These are phyloP conservation scores for Penicillium chermesinum DNA, from an alignment of 495 filamentous ascomycete genomes.

Conservation along the genomic window DNA sequence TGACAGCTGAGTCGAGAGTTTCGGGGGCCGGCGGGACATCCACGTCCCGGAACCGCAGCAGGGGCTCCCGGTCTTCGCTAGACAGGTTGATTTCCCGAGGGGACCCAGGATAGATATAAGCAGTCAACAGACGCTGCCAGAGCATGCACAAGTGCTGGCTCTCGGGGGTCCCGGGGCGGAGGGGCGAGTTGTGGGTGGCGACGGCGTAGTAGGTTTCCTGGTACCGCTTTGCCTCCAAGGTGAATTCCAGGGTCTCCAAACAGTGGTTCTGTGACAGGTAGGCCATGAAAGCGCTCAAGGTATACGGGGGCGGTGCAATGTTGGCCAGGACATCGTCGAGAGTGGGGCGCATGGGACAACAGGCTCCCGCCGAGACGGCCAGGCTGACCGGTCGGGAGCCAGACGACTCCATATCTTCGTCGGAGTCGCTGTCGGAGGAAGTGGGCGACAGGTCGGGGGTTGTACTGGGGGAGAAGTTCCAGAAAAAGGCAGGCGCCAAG, in stretches of 20 bases:
- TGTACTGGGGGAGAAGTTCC: slow-evolving; percentile 36
- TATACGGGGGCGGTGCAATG: slow-evolving; percentile 83
- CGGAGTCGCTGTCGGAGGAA: slow-evolving; percentile 48
- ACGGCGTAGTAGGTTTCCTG: slow-evolving; percentile 59
- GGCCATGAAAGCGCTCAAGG: slow-evolving; percentile 89
- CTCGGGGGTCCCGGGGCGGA: slow-evolving; percentile 44
- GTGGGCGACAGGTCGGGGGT: slow-evolving; percentile 44
- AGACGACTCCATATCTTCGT: slow-evolving; percentile 49
- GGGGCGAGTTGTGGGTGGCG: background rate
- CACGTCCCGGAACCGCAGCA: slow-evolving; percentile 60
- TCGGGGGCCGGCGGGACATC: slow-evolving; percentile 70
- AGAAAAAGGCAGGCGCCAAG: slow-evolving; percentile 38
- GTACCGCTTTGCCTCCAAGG: slow-evolving; percentile 92
- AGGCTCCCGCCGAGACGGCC: slow-evolving; percentile 55
- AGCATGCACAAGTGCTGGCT: slow-evolving; percentile 69
- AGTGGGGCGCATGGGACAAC: slow-evolving; percentile 71
- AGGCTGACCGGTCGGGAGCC: slow-evolving; percentile 60
- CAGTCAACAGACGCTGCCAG: slow-evolving; percentile 54
- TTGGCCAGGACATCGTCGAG: slow-evolving; percentile 85
- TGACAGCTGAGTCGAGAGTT: slow-evolving; percentile 79
- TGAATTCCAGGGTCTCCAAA: slow-evolving; percentile 94
- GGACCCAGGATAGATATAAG: slow-evolving; percentile 57
- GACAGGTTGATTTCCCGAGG: slow-evolving; percentile 92
- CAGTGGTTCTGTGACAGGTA: slow-evolving; percentile 98
- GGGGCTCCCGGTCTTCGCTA: slow-evolving; percentile 71